phyloP scores from a whole-genome alignment of 306 rosid species.

The cucumber (Cucumis sativus) region DNA sequence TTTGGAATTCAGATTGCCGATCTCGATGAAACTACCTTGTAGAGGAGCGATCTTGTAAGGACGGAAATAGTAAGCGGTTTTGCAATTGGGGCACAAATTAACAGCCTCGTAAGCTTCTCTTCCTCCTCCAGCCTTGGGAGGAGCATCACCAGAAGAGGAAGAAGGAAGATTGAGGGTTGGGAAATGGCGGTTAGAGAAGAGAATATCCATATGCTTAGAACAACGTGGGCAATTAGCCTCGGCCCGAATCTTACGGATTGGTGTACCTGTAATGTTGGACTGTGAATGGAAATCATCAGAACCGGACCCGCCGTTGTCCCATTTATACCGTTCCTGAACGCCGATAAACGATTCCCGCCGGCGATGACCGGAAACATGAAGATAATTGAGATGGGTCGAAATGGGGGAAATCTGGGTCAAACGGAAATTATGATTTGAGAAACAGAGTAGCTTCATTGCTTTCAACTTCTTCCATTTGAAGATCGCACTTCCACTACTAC shows the following conservation, averaged over 20 bases:
- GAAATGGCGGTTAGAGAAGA: constrained; percentile 48
- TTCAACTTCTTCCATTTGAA: constrained; percentile 55
- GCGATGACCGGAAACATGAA: constrained; percentile 26
- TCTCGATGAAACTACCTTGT: constrained; percentile 84
- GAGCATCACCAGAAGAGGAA: constrained; percentile 1
- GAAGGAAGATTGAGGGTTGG: constrained; percentile 27
- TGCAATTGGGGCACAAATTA: constrained; percentile 79
- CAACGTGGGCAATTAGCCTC: constrained; percentile 93
- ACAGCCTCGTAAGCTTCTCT: constrained; percentile 38
- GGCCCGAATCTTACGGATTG: constrained; percentile 59
- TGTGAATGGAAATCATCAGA: constrained; percentile 31
- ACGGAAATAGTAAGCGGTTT: constrained; percentile 69
- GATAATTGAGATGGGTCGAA: constrained; percentile 43
- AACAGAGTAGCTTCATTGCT: constrained; percentile 22
- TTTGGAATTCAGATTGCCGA: constrained; percentile 37
- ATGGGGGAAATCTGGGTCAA: constrained; percentile 28
- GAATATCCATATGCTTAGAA: constrained; percentile 55
- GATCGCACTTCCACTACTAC: constrained; percentile 20
- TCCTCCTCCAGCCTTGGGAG: not conserved
- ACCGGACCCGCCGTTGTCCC: constrained; percentile 97
- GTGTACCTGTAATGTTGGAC: not conserved
- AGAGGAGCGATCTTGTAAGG: constrained; percentile 55
- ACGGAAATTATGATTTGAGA: constrained; percentile 19
- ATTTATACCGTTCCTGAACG: constrained; percentile 71
- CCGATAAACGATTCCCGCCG: constrained; percentile 42